Base-by-base conservation (phyloP, 306 rosid species). In the Rosa lucieae region DNA sequence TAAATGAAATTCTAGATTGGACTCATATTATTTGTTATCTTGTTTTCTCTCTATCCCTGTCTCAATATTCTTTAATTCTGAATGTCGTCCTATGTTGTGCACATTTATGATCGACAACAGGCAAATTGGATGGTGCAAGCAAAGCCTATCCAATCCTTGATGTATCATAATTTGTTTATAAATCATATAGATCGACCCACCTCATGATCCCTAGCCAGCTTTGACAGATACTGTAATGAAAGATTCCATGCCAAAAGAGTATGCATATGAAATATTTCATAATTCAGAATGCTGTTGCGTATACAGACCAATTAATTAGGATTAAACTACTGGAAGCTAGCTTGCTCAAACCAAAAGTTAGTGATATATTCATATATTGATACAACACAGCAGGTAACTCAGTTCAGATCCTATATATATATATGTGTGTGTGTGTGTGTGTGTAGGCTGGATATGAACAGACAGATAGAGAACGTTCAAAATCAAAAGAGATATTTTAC, bases 81-180 rank as follows among this genome's bases (percentile, higher is more conserved):
- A 40, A 51, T 53, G 80, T 67, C 74, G 39, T 69, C 35, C 66
- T 21, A 68, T 51, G 51, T 67, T 67, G 12, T 77, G 44, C 74
- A 52, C 74, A 21, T 77, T 40, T 17, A 72, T 67, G 65, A 61
- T 44, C 56, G 6, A 43, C 26, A 66, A 51, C 49, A 67, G 23
- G 80, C 12, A 67, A 42, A 67, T 37, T 67, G 67, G 51, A 67
- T 56, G 69, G 39, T 55, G 81, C 40, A 67, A 67, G 75, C 51
- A 77, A 67, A 67, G 15, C 75, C 49, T 77, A 52, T 40, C 74
- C 66, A 40, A 39, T 40, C 80, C 21, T 11, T 21, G 14, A 35
- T 52, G 20, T 49, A 7, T 65, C 5, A 14, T 2, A 37, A 13
- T 32, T 32, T 12, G 46, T 35, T 14, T 35, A 65, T 32, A 35